Percentiles rank a stretch among this genome's conserved stretches.
Evolutionary conservation across 2,329 filamentous ascomycete genomes (phyloP).

Genomic region (Aspergillus unguis): DNA sequence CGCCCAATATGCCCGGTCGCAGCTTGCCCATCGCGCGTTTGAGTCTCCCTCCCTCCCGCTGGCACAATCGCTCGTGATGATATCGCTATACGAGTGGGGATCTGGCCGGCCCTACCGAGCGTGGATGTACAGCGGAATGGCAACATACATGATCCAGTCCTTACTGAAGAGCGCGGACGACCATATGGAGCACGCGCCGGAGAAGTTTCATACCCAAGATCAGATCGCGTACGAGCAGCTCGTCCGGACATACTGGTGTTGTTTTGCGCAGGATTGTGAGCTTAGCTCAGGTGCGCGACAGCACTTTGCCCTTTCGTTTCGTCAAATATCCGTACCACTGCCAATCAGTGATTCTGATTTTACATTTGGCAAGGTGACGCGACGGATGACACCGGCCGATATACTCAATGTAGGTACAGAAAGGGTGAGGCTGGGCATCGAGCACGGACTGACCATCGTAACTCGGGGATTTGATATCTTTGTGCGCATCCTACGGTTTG

Average conservation of each 20-base stretch:
- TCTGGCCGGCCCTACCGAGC: slow-evolving; percentile 36
- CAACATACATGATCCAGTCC: slow-evolving; percentile 39
- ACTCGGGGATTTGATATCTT: slow-evolving; percentile 39
- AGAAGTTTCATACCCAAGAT: slow-evolving; percentile 32
- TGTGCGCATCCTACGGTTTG: slow-evolving; percentile 35
- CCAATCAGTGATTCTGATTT: slow-evolving; percentile 38
- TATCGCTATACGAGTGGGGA: slow-evolving; percentile 38
- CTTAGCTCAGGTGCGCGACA: slow-evolving; percentile 37
- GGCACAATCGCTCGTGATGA: slow-evolving; percentile 36
- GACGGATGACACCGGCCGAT: slow-evolving; percentile 29
- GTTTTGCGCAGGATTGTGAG: slow-evolving; percentile 38
- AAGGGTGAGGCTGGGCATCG: slow-evolving; percentile 28
- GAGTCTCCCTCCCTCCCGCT: slow-evolving; percentile 34
- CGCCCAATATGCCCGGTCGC: slow-evolving; percentile 31
- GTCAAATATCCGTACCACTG: slow-evolving; percentile 35
- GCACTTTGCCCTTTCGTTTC: slow-evolving; percentile 37
- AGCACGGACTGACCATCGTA: slow-evolving; percentile 34
- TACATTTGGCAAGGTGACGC: slow-evolving; percentile 27
- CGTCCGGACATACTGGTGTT: slow-evolving; percentile 39
- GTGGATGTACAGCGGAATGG: slow-evolving; percentile 42
- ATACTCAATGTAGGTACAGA: slow-evolving; percentile 23
- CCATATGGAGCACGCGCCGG: slow-evolving; percentile 35
- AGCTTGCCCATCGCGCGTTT: slow-evolving; percentile 31
- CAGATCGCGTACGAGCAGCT: slow-evolving; percentile 36
- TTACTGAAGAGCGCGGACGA: slow-evolving; percentile 37